Evolutionary conservation across 2,329 filamentous ascomycete genomes (phyloP).

Genomic region (Fusarium sp.): DNA sequence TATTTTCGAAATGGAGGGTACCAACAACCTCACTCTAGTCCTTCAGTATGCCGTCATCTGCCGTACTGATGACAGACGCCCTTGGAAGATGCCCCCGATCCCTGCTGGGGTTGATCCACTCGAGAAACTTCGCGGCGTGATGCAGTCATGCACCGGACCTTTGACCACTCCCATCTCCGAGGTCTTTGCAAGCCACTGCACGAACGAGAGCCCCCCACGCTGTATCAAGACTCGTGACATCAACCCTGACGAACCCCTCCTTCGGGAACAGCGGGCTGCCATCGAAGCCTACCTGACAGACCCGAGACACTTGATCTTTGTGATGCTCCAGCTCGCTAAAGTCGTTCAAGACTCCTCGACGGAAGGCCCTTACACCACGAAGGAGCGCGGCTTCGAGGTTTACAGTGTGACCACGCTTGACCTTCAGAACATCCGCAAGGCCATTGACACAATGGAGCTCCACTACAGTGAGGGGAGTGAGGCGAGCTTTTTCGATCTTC

Average conservation of each 20-base stretch:
- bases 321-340: neutral
- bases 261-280: neutral
- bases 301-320: neutral
- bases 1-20: neutral
- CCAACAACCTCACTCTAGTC: neutral
- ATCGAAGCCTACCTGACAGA: neutral
- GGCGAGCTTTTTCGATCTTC: neutral
- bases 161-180: neutral
- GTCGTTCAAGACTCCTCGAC: neutral
- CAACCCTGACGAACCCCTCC: neutral
- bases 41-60: neutral
- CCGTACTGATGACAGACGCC: neutral
- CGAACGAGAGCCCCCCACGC: neutral
- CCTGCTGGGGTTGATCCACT: neutral
- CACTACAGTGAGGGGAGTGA: neutral
- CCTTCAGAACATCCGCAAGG: neutral
- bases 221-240: neutral
- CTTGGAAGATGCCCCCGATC: neutral
- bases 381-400: neutral
- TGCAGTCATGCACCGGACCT: neutral
- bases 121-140: neutral
- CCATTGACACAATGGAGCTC: neutral
- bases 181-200: neutral
- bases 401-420: neutral
- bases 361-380: neutral